Percentiles rank a stretch among this genome's conserved stretches.
Conservation (phyloP, 2,329 filamentous ascomycete genomes). For the Pseudocercospora vitis region DNA sequence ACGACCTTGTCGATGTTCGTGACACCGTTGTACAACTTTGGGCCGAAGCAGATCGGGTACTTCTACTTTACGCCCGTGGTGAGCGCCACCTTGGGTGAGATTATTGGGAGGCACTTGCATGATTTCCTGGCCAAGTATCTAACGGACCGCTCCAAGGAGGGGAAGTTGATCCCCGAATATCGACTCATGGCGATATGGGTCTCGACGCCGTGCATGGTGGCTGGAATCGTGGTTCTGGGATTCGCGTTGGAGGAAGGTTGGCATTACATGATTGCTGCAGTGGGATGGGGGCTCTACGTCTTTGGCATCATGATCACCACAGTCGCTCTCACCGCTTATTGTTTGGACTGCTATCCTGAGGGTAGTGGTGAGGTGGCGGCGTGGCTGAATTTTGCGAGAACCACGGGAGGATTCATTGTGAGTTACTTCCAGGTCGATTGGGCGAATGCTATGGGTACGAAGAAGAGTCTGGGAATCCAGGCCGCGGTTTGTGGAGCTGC, state of each 20-base stretch:
- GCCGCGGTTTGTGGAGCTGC: constrained; percentile 9
- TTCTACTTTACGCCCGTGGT: constrained; percentile 37
- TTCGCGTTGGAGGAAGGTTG: constrained; percentile 14
- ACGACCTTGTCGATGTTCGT: constrained; percentile 27
- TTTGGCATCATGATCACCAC: constrained; percentile 22
- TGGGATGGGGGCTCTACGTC: constrained; percentile 19
- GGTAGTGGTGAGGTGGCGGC: constrained; percentile 15
- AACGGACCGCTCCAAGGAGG: not conserved
- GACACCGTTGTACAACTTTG: constrained; percentile 25
- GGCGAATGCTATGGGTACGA: constrained; percentile 16
- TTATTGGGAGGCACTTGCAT: constrained; percentile 34
- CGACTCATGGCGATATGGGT: constrained; percentile 14
- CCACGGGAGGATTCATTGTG: constrained; percentile 17
- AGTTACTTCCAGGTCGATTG: constrained; percentile 19
- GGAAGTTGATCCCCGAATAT: constrained; percentile 16
- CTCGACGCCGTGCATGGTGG: constrained; percentile 15
- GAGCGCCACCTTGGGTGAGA: constrained; percentile 29
- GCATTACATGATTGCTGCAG: constrained; percentile 17
- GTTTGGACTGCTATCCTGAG: constrained; percentile 18
- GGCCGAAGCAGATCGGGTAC: constrained; percentile 19
- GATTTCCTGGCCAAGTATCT: constrained; percentile 27
- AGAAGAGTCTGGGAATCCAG: constrained; percentile 20
- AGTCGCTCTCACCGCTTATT: constrained; percentile 14
- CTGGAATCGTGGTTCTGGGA: constrained; percentile 12
- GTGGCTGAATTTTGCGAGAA: constrained; percentile 21